These are phyloP conservation scores for Metschnikowia similis DNA, from an alignment of 805 yeast species.

Conservation along the genomic window DNA sequence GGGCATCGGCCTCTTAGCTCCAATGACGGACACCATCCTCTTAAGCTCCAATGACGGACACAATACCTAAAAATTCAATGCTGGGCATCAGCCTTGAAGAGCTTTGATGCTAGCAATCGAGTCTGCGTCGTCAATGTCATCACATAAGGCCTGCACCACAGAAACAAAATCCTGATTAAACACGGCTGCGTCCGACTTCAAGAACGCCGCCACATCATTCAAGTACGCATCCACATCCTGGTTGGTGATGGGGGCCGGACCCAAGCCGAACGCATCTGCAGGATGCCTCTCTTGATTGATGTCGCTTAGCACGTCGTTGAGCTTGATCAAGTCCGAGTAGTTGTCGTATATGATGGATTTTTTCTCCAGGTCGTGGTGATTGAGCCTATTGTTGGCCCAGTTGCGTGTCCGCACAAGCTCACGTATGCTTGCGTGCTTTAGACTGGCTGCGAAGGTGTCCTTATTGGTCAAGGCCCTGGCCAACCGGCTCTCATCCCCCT, in stretches of 20 bases:
- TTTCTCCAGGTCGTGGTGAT: constrained; percentile 54
- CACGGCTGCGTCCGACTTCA: constrained; percentile 9
- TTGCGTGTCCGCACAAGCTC: constrained; percentile 15
- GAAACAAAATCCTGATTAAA: constrained; percentile 15
- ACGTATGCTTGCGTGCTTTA: constrained; percentile 8
- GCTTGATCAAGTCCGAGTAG: constrained; percentile 66
- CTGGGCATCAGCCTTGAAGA: neutral
- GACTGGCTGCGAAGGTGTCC: neutral
- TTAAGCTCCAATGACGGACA: neutral
- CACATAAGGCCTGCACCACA: constrained; percentile 9
- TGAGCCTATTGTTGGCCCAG: constrained; percentile 36
- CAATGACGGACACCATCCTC: neutral
- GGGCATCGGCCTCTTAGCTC: neutral
- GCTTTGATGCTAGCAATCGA: constrained; percentile 14
- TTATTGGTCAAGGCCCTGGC: neutral
- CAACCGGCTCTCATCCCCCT: neutral
- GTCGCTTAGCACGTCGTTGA: constrained; percentile 48
- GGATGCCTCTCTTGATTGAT: constrained; percentile 6
- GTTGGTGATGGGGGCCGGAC: constrained; percentile 5
- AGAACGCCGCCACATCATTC: constrained; percentile 8
- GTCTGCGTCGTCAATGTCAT: constrained; percentile 7
- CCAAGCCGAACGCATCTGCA: constrained; percentile 3
- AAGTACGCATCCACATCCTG: constrained; percentile 9
- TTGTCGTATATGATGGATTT: constrained; percentile 72
- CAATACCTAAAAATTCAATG: too few relatives aligned